Conservation (phyloP, 2,329 filamentous ascomycete genomes). For the Pestalotiopsis sp. region DNA sequence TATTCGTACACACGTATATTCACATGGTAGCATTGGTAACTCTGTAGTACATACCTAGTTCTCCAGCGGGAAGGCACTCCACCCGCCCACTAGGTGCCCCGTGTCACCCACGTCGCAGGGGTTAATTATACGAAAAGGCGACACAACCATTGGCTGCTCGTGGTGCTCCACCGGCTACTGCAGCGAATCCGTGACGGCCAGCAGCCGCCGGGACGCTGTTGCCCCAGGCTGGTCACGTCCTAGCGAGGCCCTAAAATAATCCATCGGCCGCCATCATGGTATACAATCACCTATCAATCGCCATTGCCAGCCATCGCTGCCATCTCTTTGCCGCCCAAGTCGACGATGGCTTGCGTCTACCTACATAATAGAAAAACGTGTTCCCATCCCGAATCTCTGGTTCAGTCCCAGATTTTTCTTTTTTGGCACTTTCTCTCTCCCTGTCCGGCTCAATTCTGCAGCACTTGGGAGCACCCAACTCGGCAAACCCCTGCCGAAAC, state of each 20-base stretch:
- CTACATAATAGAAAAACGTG: not conserved
- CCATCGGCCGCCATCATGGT: not conserved
- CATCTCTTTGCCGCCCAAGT: slow-evolving; percentile 4
- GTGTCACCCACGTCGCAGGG: not conserved
- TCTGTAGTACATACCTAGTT: not conserved
- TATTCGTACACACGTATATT: not conserved
- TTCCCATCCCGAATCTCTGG: slow-evolving; percentile 3
- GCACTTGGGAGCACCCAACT: not conserved
- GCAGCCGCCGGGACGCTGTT: slow-evolving; percentile 1
- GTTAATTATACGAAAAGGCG: not conserved
- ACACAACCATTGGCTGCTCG: not conserved
- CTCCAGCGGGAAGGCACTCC: not conserved
- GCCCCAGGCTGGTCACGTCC: slow-evolving; percentile 2
- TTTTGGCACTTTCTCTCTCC: not conserved
- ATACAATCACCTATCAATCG: not conserved
- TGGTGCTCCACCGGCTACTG: not conserved
- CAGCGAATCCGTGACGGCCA: slow-evolving; percentile 12
- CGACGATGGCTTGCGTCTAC: slow-evolving; percentile 1
- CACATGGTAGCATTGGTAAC: not conserved
- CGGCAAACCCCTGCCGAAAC: slow-evolving; percentile 39
- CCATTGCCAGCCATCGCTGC: not conserved
- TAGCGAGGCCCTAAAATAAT: slow-evolving; percentile 12
- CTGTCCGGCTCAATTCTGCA: slow-evolving; percentile 14
- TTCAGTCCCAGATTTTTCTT: not conserved
- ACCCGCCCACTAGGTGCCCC: not conserved